Conservation (phyloP, 2,329 filamentous ascomycete species). For the Cryphonectria radicalis region DNA sequence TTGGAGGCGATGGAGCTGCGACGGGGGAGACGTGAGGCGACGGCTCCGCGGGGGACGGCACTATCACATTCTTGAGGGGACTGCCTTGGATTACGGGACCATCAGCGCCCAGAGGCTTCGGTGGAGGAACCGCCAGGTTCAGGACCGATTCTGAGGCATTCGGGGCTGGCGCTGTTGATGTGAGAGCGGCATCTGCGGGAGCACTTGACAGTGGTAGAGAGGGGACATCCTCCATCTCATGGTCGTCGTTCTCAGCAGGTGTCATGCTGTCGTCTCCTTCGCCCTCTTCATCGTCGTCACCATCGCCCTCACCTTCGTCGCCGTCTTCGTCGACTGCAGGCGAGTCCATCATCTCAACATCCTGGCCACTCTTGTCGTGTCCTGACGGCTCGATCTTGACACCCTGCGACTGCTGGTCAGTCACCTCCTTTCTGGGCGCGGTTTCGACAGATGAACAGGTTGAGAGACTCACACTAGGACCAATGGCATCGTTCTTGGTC, state of each 20-base stretch:
- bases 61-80: slow-evolving; percentile 56
- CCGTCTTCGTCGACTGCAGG: slow-evolving; percentile 53
- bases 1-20: slow-evolving; percentile 2
- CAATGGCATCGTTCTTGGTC: slow-evolving; percentile 44
- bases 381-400: slow-evolving; percentile 51
- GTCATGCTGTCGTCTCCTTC: slow-evolving; percentile 49
- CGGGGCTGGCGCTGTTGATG: slow-evolving; percentile 40
- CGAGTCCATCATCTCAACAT: slow-evolving; percentile 59
- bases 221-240: slow-evolving; percentile 36
- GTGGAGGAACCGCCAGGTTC: slow-evolving; percentile 37
- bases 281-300: slow-evolving; percentile 52
- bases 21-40: slow-evolving; percentile 1
- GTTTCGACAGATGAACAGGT: background rate
- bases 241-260: slow-evolving; percentile 35
- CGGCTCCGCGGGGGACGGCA: slow-evolving; percentile 50
- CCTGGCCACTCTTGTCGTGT: slow-evolving; percentile 49
- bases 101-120: slow-evolving; percentile 30
- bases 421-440: slow-evolving; percentile 1
- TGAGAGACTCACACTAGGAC: slow-evolving; percentile 44
- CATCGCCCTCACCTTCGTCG: slow-evolving; percentile 52
- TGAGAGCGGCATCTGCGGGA: slow-evolving; percentile 7
- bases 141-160: slow-evolving; percentile 39
- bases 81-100: slow-evolving; percentile 52
- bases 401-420: slow-evolving; percentile 38
- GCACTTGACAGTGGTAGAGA: slow-evolving; percentile 14